Evolutionary conservation across 2,329 filamentous ascomycete genomes (phyloP).

Genomic region (Fusarium sp.): DNA sequence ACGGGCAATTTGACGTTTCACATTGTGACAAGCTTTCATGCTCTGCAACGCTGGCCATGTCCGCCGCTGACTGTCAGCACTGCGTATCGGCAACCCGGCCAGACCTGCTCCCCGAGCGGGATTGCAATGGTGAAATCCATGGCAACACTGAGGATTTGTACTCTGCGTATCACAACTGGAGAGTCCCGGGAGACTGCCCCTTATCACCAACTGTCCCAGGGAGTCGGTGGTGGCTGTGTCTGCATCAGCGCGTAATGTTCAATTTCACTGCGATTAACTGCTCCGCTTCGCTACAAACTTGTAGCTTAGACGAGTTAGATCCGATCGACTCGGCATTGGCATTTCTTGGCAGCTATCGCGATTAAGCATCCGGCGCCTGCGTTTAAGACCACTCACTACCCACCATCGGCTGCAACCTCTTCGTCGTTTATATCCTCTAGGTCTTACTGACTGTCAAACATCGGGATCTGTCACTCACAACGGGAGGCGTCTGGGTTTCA

Average conservation of each 20-base stretch:
- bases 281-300: not conserved
- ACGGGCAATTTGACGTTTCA: constrained; percentile 6
- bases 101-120: not conserved
- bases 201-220: not conserved
- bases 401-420: too few relatives aligned
- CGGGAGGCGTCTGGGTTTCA: too few relatives aligned
- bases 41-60: not conserved
- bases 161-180: not conserved
- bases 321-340: constrained; percentile 2
- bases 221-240: not conserved
- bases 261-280: not conserved
- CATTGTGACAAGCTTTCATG: too few relatives aligned
- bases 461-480: too few relatives aligned
- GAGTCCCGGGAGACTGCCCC: too few relatives aligned
- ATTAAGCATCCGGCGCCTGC: too few relatives aligned
- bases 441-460: too few relatives aligned
- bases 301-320: not conserved
- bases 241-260: not conserved
- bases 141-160: not conserved
- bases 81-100: not conserved
- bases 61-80: not conserved
- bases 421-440: too few relatives aligned
- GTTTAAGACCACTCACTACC: too few relatives aligned
- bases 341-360: not conserved
- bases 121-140: too few relatives aligned